phyloP scores from a whole-genome alignment of 495 filamentous ascomycete species.

The Margaritispora aquatica region DNA sequence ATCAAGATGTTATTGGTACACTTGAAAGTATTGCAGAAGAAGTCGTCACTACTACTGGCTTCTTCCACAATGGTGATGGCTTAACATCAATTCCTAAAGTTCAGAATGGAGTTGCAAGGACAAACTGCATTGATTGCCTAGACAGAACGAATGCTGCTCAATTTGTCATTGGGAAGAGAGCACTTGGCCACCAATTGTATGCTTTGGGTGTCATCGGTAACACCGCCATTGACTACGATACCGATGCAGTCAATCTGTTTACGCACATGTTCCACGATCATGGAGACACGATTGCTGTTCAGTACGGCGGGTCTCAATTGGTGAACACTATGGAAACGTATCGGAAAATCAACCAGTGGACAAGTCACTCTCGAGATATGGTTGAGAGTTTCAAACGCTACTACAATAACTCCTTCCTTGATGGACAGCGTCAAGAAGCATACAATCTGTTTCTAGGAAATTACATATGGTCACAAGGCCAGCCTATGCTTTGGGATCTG shows the following conservation, averaged over 20 bases:
- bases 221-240: conserved; percentile 82
- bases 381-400: conserved; percentile 98
- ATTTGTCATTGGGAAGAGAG: conserved; percentile 96
- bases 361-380: conserved; percentile 95
- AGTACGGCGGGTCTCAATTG: conserved; percentile 94
- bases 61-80: conserved; percentile 86
- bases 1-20: conserved; percentile 90
- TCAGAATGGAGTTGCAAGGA: conserved; percentile 89
- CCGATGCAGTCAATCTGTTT: conserved; percentile 90
- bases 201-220: conserved; percentile 82
- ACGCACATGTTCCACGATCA: conserved; percentile 98
- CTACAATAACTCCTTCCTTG: conserved; percentile 97
- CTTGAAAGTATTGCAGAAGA: conserved; percentile 85
- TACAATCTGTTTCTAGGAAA: conserved; percentile 98
- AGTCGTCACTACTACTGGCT: conserved; percentile 76
- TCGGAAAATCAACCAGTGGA: conserved; percentile 98
- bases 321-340: conserved; percentile 99
- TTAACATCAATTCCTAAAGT: conserved; percentile 55
- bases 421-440: conserved; percentile 92
- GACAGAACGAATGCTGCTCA: conserved; percentile 96
- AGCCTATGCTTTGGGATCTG: conserved; percentile 97
- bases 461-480: conserved; percentile 84
- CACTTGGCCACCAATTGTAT: conserved; percentile 86
- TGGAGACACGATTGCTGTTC: conserved; percentile 93
- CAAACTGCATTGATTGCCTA: conserved; percentile 96